These are phyloP conservation scores for Handroanthus guayacan DNA, from an alignment of 257 asterid species.

Conservation along the genomic window DNA sequence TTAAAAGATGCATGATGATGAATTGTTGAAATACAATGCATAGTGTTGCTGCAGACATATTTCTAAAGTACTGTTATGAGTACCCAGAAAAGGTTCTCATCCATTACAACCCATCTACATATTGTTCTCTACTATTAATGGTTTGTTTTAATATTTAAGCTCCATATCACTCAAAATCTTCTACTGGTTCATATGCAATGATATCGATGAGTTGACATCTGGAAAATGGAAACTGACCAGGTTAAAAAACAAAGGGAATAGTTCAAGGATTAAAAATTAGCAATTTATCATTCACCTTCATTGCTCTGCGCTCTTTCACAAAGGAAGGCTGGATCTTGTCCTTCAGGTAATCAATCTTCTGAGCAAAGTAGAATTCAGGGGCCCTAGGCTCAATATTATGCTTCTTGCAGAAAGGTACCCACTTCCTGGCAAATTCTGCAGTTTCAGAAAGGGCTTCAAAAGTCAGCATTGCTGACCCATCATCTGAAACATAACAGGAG, in stretches of 20 bases:
- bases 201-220: neutral
- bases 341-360: conserved; percentile 59
- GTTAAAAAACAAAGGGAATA: neutral
- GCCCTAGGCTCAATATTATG: conserved; percentile 58
- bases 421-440: conserved; percentile 55
- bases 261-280: neutral
- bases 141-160: neutral
- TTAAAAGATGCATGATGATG: neutral
- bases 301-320: conserved; percentile 60
- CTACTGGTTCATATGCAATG: neutral
- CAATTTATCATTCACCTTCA: conserved; percentile 45
- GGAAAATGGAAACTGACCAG: neutral
- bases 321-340: conserved; percentile 62
- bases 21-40: neutral
- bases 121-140: neutral
- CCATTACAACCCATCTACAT: neutral
- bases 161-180: neutral
- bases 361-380: conserved; percentile 61
- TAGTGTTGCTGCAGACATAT: neutral
- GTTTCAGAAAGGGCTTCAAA: conserved; percentile 60
- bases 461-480: conserved; percentile 63
- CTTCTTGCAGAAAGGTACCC: conserved; percentile 65
- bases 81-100: neutral
- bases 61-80: neutral
- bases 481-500: conserved; percentile 61